Conservation (phyloP, 2,329 filamentous ascomycete species). For the Colletotrichum lindemuthianum region DNA sequence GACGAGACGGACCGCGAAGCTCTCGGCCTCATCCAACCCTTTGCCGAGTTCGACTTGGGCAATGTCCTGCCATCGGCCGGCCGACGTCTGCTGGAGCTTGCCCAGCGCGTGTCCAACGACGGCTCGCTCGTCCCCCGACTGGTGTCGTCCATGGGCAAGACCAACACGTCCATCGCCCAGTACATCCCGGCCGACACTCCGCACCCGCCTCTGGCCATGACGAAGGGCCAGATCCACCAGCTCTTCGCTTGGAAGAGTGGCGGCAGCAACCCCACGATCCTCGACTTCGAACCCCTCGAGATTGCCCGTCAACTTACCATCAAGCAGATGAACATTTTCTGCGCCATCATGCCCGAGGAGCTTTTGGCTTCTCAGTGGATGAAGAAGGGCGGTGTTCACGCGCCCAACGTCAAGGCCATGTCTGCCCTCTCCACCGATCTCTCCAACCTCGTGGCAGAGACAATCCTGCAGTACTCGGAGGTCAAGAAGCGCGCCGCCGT, state of each 20-base stretch:
- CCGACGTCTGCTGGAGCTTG: conserved; percentile 81
- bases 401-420: conserved; percentile 94
- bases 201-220: conserved; percentile 74
- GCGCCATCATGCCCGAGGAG: conserved; percentile 90
- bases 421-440: conserved; percentile 91
- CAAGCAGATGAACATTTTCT: conserved; percentile 92
- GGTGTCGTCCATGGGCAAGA: conserved; percentile 88
- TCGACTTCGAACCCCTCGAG: conserved; percentile 93
- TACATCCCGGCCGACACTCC: conserved; percentile 78
- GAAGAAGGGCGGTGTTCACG: conserved; percentile 82
- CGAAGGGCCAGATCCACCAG: conserved; percentile 78
- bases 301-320: conserved; percentile 91
- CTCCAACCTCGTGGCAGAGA: conserved; percentile 92
- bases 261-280: conserved; percentile 74
- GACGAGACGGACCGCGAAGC: conserved; percentile 82
- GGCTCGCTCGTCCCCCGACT: conserved; percentile 83
- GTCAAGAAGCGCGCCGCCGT: conserved; percentile 89
- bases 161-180: conserved; percentile 77
- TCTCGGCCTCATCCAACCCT: conserved; percentile 78
- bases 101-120: conserved; percentile 79
- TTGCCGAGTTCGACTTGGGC: conserved; percentile 79
- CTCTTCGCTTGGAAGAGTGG: conserved; percentile 81
- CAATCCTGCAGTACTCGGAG: conserved; percentile 87
- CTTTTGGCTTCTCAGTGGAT: conserved; percentile 93
- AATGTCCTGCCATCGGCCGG: conserved; percentile 79